Evolutionary conservation across 2,329 filamentous ascomycete genomes (phyloP), one percentile per base, ranked within the genome.

Genomic region (Fusarium sambucinum): DNA sequence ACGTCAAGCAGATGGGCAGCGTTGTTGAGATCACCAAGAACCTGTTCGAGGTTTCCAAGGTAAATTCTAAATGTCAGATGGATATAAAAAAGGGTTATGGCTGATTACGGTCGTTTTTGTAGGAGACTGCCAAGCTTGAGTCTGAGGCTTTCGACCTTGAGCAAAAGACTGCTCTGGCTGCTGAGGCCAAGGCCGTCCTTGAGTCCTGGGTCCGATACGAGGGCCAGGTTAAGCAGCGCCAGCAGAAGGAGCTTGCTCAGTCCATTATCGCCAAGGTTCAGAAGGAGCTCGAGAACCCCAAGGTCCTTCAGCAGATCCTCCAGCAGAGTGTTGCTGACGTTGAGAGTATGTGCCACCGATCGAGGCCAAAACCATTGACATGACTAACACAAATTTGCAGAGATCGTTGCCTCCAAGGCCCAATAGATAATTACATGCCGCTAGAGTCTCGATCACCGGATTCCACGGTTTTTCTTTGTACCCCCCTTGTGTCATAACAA

Each of bases 161-260:
- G 89, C 96, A 99, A 86, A 91, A 90, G 86, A 97, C 95, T 66
- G 92, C 94, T 75, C 87, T 99, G 73, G 94, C 94, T 62, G 86
- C 89, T 70, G 96, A 99, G 88, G 95, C 95, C 78, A 99, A 97
- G 91, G 78, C 87, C 66, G 96, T 98, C 63, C 90, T 99, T 72
- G 96, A 99, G 82, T 97, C 94, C 60, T 99, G 96, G 96, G 94
- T 98, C 71, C 92, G 96, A 80, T 99, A 99, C 83, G 96, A 99
- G 87, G 86, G 92, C 76, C 96, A 98, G 87, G 94, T 99, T 79
- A 99, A 98, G 92, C 92, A 95, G 86, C 92, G 96, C 81, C 94
- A 99, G 87, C 96, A 99, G 89, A 91, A 88, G 83, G 96, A 99
- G 88, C 89, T 99, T 73, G 93, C 96, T 71, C 90, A 97, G 80